Percentiles rank a stretch among this genome's conserved stretches.
These are phyloP conservation scores for Alternaria viburni DNA, from an alignment of 2,329 filamentous ascomycete genomes.

Conservation along the genomic window DNA sequence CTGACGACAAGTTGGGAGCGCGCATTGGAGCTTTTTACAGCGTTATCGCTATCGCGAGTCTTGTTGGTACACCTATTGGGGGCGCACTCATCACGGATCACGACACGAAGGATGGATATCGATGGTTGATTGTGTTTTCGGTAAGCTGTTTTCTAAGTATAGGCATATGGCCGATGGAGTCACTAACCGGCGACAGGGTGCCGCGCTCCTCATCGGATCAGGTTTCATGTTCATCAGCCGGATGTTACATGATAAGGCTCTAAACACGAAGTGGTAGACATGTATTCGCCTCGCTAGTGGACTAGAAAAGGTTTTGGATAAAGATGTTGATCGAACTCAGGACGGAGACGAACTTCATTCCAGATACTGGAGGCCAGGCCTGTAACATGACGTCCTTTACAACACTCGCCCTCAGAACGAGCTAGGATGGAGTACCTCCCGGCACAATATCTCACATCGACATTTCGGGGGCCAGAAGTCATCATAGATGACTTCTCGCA, in stretches of 20 bases:
- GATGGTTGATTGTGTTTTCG: constrained; percentile 33
- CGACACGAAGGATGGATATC: constrained; percentile 26
- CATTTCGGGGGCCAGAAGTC: constrained; percentile 26
- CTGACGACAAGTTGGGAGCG: constrained; percentile 72
- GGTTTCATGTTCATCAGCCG: constrained; percentile 30
- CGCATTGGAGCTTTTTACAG: constrained; percentile 70
- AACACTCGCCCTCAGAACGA: background rate
- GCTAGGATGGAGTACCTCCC: background rate
- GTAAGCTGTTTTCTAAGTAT: constrained; percentile 13
- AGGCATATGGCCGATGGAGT: background rate
- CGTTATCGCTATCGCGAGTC: constrained; percentile 66
- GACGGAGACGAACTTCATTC: too few relatives aligned
- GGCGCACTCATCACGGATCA: constrained; percentile 51
- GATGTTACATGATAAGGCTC: constrained; percentile 17
- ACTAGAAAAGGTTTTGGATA: too few relatives aligned
- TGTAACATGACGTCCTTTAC: too few relatives aligned
- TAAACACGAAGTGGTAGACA: constrained; percentile 19
- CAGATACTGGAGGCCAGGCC: too few relatives aligned
- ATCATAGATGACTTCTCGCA: background rate
- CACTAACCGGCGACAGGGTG: constrained; percentile 13
- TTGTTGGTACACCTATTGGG: constrained; percentile 72
- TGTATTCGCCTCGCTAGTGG: too few relatives aligned
- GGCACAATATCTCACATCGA: constrained; percentile 15
- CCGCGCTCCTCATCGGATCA: constrained; percentile 20
- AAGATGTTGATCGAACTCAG: too few relatives aligned